Evolutionary conservation across 2,329 filamentous ascomycete species (phyloP).

Genomic region (Ambrosiella cleistominuta): DNA sequence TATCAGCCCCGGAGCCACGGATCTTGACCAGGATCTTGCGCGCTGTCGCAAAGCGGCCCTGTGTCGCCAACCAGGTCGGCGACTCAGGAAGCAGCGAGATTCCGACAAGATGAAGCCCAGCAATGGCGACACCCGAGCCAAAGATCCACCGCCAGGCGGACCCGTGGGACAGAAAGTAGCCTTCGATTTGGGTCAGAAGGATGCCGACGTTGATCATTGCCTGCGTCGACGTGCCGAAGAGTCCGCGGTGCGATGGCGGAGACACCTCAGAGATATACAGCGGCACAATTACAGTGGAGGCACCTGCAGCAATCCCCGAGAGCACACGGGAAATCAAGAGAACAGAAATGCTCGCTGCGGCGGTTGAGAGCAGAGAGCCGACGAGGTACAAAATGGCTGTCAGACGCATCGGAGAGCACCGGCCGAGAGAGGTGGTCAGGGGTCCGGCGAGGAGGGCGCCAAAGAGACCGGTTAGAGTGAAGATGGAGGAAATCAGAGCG

Average conservation of each 20-base stretch:
- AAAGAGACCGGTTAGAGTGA: slow-evolving; percentile 72
- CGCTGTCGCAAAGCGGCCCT: slow-evolving; percentile 41
- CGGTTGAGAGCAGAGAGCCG: slow-evolving; percentile 59
- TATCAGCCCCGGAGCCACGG: slow-evolving; percentile 48
- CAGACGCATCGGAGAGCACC: slow-evolving; percentile 57
- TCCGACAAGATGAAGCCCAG: slow-evolving; percentile 46
- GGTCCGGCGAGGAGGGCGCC: slow-evolving; percentile 70
- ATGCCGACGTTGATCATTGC: slow-evolving; percentile 90
- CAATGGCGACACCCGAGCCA: slow-evolving; percentile 52
- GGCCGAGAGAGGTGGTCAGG: slow-evolving; percentile 58
- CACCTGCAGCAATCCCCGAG: slow-evolving; percentile 70
- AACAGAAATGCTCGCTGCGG: slow-evolving; percentile 47
- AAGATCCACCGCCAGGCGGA: slow-evolving; percentile 73
- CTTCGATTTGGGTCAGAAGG: slow-evolving; percentile 62
- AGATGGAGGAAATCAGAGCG: slow-evolving; percentile 75
- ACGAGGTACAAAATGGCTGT: slow-evolving; percentile 59
- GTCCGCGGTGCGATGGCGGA: slow-evolving; percentile 53
- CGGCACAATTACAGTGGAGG: slow-evolving; percentile 80
- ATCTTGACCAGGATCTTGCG: slow-evolving; percentile 55
- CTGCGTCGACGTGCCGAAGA: slow-evolving; percentile 76
- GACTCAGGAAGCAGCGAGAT: slow-evolving; percentile 72
- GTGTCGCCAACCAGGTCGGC: slow-evolving; percentile 68
- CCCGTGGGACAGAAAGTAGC: slow-evolving; percentile 70
- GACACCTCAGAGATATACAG: slow-evolving; percentile 89
- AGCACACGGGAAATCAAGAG: slow-evolving; percentile 61